These are phyloP conservation scores for Blepharisma undulans DNA, from an alignment of 169 alveolate species.

Conservation along the genomic window DNA sequence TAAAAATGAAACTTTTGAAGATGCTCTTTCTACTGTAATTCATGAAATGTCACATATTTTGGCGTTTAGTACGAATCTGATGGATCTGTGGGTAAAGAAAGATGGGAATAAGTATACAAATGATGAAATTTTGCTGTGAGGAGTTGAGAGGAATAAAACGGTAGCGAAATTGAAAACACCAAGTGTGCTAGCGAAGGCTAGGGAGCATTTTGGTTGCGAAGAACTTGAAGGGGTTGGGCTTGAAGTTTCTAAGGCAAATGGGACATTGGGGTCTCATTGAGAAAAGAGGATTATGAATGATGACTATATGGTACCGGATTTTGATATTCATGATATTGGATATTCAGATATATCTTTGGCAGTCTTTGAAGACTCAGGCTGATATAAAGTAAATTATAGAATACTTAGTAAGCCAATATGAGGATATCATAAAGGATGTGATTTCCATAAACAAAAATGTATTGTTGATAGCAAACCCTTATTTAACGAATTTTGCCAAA, in stretches of 20 bases:
- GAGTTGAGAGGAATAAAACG: not conserved
- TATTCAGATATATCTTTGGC: slow-evolving; percentile 49
- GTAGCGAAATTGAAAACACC: slow-evolving; percentile 48
- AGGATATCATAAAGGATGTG: slow-evolving; percentile 35
- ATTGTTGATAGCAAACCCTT: not conserved
- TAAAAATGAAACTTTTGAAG: not conserved
- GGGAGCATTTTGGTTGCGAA: slow-evolving; percentile 51
- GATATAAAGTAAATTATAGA: slow-evolving; percentile 34
- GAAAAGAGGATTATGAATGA: slow-evolving; percentile 53
- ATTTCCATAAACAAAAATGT: slow-evolving; percentile 7
- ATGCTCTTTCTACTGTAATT: not conserved
- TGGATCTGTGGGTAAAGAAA: not conserved
- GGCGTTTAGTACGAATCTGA: not conserved
- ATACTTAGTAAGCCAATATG: not conserved
- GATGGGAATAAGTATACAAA: not conserved
- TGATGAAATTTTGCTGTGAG: not conserved
- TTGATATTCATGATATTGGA: slow-evolving; percentile 13
- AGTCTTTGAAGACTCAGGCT: slow-evolving; percentile 59
- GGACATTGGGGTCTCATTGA: slow-evolving; percentile 66
- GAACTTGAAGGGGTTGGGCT: slow-evolving; percentile 48
- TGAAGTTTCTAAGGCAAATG: slow-evolving; percentile 55
- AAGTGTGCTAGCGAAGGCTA: slow-evolving; percentile 45
- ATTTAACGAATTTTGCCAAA: not conserved
- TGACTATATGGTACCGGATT: slow-evolving; percentile 61
- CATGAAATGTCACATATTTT: slow-evolving; percentile 39